Evolutionary conservation across 2,329 filamentous ascomycete genomes (phyloP).

Genomic region (Pyrenophora graminea): DNA sequence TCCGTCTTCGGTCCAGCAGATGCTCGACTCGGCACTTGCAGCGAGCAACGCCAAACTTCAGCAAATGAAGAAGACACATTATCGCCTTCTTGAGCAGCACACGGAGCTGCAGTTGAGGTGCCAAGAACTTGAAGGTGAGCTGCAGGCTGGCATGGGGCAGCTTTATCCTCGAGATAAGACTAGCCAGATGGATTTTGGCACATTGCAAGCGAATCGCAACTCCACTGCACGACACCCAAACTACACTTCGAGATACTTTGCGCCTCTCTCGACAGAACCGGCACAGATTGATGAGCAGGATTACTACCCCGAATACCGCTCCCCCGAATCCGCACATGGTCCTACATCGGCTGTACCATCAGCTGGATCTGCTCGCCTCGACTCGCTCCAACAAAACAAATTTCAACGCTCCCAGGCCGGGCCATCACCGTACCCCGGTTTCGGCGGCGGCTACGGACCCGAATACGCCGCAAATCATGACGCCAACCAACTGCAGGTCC

Average conservation of each 20-base stretch:
- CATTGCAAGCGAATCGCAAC: slow-evolving; percentile 28
- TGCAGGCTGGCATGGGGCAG: slow-evolving; percentile 34
- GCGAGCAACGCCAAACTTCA: slow-evolving; percentile 54
- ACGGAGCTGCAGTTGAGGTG: slow-evolving; percentile 56
- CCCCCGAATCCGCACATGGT: slow-evolving; percentile 32
- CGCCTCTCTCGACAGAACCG: slow-evolving; percentile 28
- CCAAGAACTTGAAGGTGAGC: slow-evolving; percentile 47
- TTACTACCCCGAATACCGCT: slow-evolving; percentile 35
- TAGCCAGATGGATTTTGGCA: slow-evolving; percentile 23
- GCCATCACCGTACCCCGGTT: slow-evolving; percentile 28
- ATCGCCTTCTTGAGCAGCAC: slow-evolving; percentile 55
- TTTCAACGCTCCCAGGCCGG: slow-evolving; percentile 24
- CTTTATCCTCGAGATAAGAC: slow-evolving; percentile 25
- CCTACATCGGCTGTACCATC: slow-evolving; percentile 26
- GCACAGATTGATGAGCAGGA: slow-evolving; percentile 33
- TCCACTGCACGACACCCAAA: slow-evolving; percentile 32
- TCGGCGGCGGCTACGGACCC: slow-evolving; percentile 30
- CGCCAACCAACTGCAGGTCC: slow-evolving; percentile 31
- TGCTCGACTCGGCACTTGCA: slow-evolving; percentile 55
- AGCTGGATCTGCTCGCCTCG: slow-evolving; percentile 32
- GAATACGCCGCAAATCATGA: slow-evolving; percentile 39
- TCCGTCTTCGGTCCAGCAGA: slow-evolving; percentile 49
- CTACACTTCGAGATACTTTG: slow-evolving; percentile 29
- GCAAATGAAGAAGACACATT: slow-evolving; percentile 58
- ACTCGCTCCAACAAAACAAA: slow-evolving; percentile 34